Evolutionary conservation across 2,329 filamentous ascomycete genomes (phyloP), one percentile per base, ranked within the genome.

Genomic region (Curvularia sp.): DNA sequence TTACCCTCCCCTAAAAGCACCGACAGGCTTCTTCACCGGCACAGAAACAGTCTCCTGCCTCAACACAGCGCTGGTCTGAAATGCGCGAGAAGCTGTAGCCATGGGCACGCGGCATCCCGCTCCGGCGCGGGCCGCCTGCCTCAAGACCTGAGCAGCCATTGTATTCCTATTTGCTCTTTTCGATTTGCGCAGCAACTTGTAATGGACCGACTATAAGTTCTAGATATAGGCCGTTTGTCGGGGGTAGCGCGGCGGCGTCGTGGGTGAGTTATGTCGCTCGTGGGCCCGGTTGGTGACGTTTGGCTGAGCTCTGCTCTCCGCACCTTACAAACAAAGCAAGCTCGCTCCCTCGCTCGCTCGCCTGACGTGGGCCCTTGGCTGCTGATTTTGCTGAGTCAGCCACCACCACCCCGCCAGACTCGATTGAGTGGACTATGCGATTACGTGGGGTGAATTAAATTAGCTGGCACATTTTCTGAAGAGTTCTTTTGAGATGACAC

Each of bases 1-100:
- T 82, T 77, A 91, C 89, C 88, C 88, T 82, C 88, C 88, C 73
- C 89, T 80, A 74, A 91, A 91, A 67, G 88, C 88, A 55, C 88
- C 88, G 52, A 90, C 84, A 7, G 89, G 88, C 75, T 86, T 90
- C 75, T 82, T 83, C n/a, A 82, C 79, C 28, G 87, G 77, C 24
- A 75, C 77, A 57, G 70, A 70, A 39, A 79, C 77, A 51, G 55
- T 67, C 26, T 76, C 75, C 54, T 70, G 65, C 55, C 68, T 73
- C 66, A 75, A 46, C 2, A 53, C 65, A 13, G 67, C 64, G 58
- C 70, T 79, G 49, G 78, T 80, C 63, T 80, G 77, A 72, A 81
- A 81, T 73, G 64, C 73, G 69, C 58, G 74, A 60, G 49, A 66
- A 57, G 55, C 57, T 57, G 44, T 51, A 18, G 55, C 65, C 63